Evolutionary conservation across 257 asterid genomes (phyloP), one percentile per base, ranked within the genome.

Genomic region (Thymus quinquecostatus): DNA sequence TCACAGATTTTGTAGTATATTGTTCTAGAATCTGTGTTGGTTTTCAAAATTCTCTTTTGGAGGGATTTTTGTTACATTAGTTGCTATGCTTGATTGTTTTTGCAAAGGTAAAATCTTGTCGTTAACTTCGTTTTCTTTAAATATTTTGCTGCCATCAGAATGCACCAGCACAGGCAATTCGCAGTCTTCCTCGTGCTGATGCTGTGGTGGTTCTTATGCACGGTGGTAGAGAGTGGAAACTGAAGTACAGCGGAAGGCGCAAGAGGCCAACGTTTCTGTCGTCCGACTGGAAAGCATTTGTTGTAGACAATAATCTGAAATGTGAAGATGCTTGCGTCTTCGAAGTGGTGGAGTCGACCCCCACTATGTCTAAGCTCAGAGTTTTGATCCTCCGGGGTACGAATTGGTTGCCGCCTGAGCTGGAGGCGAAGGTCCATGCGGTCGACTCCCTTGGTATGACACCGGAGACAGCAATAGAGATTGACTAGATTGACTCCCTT

Each of bases 321-420:
- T 4, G 34, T 2, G 86, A 82, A 1, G 89, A 86, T 82, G 89
- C 78, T 49, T 79, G 83, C 72, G 80, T 86, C 29, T 88, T 88
- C 49, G 89, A 88, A 71, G 76, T 84, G 1, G 53, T 68, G 36
- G 86, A 84, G 36, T 21, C 59, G 41, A 73, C 65, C 63, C 0
- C 2, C 3, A 4, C 9, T 13, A 60, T 43, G 6, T 34, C 77
- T 6, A 64, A 51, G 58, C 80, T 81, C 58, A 79, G 66, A 57
- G 91, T 82, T 51, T 69, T 70, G 61, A 67, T 84, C 72, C 68
- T 81, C 27, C 77, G 79, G 70, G 60, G 69, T 1, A 44, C 10
- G 2, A 5, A 13, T 38, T 68, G 68, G 5, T 30, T 74, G 27
- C 83, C 82, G 0, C 34, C 51, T 53, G 74, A 84, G 48, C 47